Evolutionary conservation across 129 eudicot species (phyloP).

Genomic region (Lactuca sativa): DNA sequence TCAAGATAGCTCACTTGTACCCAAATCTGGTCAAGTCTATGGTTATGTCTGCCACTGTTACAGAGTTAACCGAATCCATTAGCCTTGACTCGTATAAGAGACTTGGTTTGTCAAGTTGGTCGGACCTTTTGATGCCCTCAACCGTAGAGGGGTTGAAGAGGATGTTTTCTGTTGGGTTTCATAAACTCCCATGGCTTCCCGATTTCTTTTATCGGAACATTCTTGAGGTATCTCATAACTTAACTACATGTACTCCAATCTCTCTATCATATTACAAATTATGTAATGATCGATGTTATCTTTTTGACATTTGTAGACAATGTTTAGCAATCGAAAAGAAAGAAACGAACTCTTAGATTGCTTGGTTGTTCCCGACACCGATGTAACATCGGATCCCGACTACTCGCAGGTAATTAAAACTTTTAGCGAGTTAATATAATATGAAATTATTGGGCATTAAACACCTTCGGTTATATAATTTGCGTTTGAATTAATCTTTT

Average conservation of each 20-base stretch:
- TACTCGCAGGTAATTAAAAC: constrained; percentile 43
- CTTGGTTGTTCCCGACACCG: constrained; percentile 45
- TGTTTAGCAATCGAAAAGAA: constrained; percentile 50
- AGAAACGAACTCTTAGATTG: constrained; percentile 46
- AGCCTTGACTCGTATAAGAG: constrained; percentile 5
- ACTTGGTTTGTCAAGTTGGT: constrained; percentile 38
- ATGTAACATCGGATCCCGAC: constrained; percentile 21
- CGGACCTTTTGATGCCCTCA: constrained; percentile 48
- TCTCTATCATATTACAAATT: too few relatives aligned
- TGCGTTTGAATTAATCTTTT: not conserved
- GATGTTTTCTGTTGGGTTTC: constrained; percentile 35
- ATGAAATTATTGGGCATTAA: not conserved
- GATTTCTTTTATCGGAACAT: constrained; percentile 32
- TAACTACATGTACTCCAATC: not conserved
- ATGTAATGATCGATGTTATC: constrained; percentile 9
- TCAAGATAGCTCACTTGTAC: constrained; percentile 53
- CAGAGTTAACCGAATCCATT: constrained; percentile 45
- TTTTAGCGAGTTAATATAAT: constrained; percentile 19
- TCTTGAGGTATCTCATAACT: constrained; percentile 35
- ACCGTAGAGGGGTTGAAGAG: constrained; percentile 31
- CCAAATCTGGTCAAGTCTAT: constrained; percentile 51
- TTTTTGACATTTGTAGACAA: constrained; percentile 29
- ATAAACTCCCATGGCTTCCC: constrained; percentile 51
- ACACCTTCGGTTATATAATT: not conserved
- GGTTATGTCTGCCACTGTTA: constrained; percentile 40